A percentile compares a stretch with the other conserved stretches of the same genome.
Conservation (phyloP, 129 eudicot genomes). For the Dittrichia graveolens region DNA sequence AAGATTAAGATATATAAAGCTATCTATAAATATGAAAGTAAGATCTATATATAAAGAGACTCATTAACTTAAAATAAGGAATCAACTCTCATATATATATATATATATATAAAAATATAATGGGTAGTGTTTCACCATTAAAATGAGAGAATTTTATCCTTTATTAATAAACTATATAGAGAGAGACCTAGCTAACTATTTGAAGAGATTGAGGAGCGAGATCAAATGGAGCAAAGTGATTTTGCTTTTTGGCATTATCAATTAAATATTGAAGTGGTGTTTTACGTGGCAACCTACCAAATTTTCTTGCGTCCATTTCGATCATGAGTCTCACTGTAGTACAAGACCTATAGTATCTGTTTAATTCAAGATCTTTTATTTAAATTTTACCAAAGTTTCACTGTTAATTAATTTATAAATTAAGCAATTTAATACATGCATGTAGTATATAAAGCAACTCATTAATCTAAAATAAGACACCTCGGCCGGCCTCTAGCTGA, state of each 20-base stretch:
- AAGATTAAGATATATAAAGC: too few species aligned
- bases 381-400: too few species aligned
- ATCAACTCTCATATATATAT: too few species aligned
- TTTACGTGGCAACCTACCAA: slow-evolving; percentile 29
- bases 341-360: neutral
- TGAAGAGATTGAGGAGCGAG: slow-evolving; percentile 33
- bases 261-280: slow-evolving; percentile 24
- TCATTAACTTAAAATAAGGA: too few species aligned
- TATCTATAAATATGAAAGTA: too few species aligned
- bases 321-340: slow-evolving; percentile 10
- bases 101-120: too few species aligned
- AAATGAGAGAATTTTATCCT: too few species aligned
- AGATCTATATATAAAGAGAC: too few species aligned
- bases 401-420: neutral
- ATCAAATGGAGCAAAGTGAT: slow-evolving; percentile 40
- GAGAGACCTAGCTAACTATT: too few species aligned
- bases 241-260: slow-evolving; percentile 34
- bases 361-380: slow-evolving; percentile 6
- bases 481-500: neutral
- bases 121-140: too few species aligned
- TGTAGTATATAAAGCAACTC: slow-evolving; percentile 27
- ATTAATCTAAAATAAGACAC: slow-evolving; percentile 16
- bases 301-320: slow-evolving; percentile 7
- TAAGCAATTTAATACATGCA: neutral
- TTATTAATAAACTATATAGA: slow-evolving; percentile 3